A percentile compares a stretch with the other conserved stretches of the same genome.
Evolutionary conservation across 495 filamentous ascomycete species (phyloP).

Genomic region (Cercophora sp.): DNA sequence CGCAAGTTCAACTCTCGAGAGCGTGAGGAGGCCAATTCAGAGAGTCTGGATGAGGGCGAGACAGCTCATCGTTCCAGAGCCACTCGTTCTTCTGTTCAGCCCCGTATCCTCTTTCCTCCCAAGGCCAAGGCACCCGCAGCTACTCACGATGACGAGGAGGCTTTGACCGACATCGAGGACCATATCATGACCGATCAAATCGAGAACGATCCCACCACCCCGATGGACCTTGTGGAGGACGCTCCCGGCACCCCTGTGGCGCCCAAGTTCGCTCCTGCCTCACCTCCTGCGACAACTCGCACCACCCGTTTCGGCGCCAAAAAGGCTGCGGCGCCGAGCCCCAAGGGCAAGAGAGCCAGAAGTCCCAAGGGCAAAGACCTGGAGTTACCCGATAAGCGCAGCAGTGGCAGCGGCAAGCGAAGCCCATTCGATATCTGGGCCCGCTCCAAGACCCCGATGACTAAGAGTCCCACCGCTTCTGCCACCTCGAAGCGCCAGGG

Average conservation of each 20-base stretch:
- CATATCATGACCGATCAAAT: slow-evolving; percentile 50
- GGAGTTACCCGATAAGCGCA: slow-evolving; percentile 7
- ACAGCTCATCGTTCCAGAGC: neutral
- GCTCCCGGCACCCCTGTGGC: slow-evolving; percentile 47
- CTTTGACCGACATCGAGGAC: slow-evolving; percentile 48
- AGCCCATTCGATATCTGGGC: slow-evolving; percentile 67
- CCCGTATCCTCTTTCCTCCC: slow-evolving; percentile 76
- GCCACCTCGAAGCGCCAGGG: slow-evolving; percentile 44
- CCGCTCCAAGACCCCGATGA: slow-evolving; percentile 55
- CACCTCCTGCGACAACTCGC: slow-evolving; percentile 53
- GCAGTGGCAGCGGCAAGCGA: slow-evolving; percentile 31
- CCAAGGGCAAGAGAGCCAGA: too few species aligned
- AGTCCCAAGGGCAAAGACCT: slow-evolving; percentile 10
- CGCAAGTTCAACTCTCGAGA: slow-evolving; percentile 59
- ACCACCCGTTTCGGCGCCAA: slow-evolving; percentile 44
- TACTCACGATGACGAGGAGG: slow-evolving; percentile 55
- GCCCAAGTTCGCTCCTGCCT: slow-evolving; percentile 48
- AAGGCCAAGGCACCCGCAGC: slow-evolving; percentile 45
- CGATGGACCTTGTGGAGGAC: slow-evolving; percentile 26
- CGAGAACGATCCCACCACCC: slow-evolving; percentile 46
- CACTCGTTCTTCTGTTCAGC: slow-evolving; percentile 64
- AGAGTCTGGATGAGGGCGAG: too few species aligned
- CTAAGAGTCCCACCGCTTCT: slow-evolving; percentile 12
- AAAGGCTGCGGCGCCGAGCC: slow-evolving; percentile 22
- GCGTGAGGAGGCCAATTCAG: too few species aligned